Percentiles rank a stretch among this genome's conserved stretches.
Evolutionary conservation across 2,329 filamentous ascomycete species (phyloP).

Genomic region (Neonectria coccinea): DNA sequence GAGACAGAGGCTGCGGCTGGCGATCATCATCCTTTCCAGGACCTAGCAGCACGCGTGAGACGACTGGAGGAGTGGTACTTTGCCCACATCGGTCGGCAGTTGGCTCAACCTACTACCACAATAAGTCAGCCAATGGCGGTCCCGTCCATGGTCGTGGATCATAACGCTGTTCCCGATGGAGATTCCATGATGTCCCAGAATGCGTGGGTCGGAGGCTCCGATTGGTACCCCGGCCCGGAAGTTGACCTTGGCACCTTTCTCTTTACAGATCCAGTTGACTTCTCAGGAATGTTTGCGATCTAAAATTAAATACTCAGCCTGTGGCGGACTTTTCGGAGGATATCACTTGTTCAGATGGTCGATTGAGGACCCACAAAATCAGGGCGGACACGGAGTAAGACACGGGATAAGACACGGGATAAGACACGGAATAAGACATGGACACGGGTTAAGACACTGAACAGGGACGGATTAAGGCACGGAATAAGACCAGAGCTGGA

Average conservation of each 20-base stretch:
- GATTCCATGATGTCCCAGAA: constrained; percentile 8
- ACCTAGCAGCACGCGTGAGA: constrained; percentile 32
- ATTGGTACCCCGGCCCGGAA: constrained; percentile 23
- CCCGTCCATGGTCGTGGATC: neutral
- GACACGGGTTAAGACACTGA: constrained; percentile 5
- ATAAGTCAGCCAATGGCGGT: constrained; percentile 6
- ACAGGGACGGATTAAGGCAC: constrained; percentile 4
- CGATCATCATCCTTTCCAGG: constrained; percentile 40
- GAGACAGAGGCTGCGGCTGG: neutral
- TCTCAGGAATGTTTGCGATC: constrained; percentile 16
- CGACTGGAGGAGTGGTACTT: constrained; percentile 39
- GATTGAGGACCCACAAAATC: neutral
- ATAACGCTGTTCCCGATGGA: constrained; percentile 1
- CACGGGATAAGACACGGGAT: constrained; percentile 17
- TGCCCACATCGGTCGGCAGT: neutral
- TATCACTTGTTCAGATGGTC: no score
- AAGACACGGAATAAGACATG: constrained; percentile 11
- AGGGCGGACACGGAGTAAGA: constrained; percentile 23
- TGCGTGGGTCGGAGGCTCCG: constrained; percentile 14
- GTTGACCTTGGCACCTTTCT: constrained; percentile 32
- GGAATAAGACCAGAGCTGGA: neutral
- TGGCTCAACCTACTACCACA: neutral
- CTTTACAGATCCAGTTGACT: constrained; percentile 34
- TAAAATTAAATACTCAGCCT: neutral
- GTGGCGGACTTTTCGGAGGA: neutral